Conservation (phyloP, 495 filamentous ascomycete species). For the Choiromyces venosus region DNA sequence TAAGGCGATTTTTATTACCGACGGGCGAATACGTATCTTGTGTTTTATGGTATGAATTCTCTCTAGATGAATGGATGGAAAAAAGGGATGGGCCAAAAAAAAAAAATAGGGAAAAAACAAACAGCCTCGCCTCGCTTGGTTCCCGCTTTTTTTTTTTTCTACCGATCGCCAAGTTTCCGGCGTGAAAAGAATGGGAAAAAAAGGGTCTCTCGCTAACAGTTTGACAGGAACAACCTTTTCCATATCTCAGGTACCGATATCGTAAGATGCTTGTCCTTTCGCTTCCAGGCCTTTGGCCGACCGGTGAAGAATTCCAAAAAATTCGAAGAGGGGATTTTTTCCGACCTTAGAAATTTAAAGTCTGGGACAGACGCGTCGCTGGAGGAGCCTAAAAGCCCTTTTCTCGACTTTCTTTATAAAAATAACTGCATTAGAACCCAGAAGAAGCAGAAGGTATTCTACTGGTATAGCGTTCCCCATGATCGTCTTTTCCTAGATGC, state of each 20-base stretch:
- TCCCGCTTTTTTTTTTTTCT: not conserved
- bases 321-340: slow-evolving; percentile 99
- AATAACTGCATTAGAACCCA: slow-evolving; percentile 99
- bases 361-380: slow-evolving; percentile 97
- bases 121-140: slow-evolving; percentile 5
- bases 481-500: slow-evolving; percentile 96
- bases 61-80: not conserved
- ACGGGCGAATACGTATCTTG: slow-evolving; percentile 99
- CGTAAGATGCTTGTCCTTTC: slow-evolving; percentile 93
- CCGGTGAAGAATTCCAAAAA: slow-evolving; percentile 99
- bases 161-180: slow-evolving; percentile 9
- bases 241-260: slow-evolving; percentile 99
- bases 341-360: slow-evolving; percentile 94
- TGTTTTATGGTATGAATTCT: slow-evolving; percentile 72
- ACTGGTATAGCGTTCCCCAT: slow-evolving; percentile 99
- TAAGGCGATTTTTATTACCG: slow-evolving; percentile 86
- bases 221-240: slow-evolving; percentile 89
- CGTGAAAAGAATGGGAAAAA: not conserved
- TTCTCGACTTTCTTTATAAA: slow-evolving; percentile 98
- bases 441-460: slow-evolving; percentile 99
- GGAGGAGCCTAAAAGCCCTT: slow-evolving; percentile 96
- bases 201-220: slow-evolving; percentile 42
- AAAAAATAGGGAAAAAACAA: slow-evolving; percentile 21
- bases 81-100: slow-evolving; percentile 11
- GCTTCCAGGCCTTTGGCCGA: slow-evolving; percentile 96